Base-by-base conservation (phyloP, 2,329 filamentous ascomycete species). In the Aspergillus ochraceoroseus region DNA sequence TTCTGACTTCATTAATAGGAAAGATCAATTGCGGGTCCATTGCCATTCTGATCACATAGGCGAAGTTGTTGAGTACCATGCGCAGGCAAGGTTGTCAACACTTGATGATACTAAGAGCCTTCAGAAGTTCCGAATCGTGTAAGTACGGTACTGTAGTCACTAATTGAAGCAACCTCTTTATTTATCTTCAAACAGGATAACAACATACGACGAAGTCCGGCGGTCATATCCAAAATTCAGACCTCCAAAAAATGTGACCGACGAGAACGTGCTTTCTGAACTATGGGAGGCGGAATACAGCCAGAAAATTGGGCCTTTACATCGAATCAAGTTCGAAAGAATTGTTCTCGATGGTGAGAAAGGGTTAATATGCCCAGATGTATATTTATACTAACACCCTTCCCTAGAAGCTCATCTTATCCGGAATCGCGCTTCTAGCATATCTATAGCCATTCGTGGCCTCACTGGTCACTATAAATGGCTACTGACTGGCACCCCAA, bases 301-400 rank as follows among this genome's bases (percentile, higher is more conserved):
- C 4, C 17, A 55, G 4, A 44, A 56, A 7, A 42, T 49, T 18
- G 65, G 65, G 2, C 51, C 55, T 2, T 43, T 69, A 3, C 65
- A 68, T 46, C 38, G 41, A 15, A 51, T 66, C 19, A 57, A 59
- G 4, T 69, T 61, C 38, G 56, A 55, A 15, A 54, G 65, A 2
- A 64, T 68, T n/a, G 56, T 68, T n/a, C 51, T 69, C 5, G 65
- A 69, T 23, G 66, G 65, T 61, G 52, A 38, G 55, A 9, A 26
- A n/a, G n/a, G n/a, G n/a, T n/a, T 13, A 4, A 1, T 12, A 14
- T 9, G 25, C 5, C 23, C 1, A 8, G 1, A 5, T 7, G 6
- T n/a, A 5, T 17, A 5, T 7, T 2, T 17, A 3, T 25, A 17
- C 17, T 37, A 25, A 38, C n/a, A 3, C 13, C 15, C 19, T 25